Conservation (phyloP, 768 basidiomycete genomes). For the Cyathus striatus region DNA sequence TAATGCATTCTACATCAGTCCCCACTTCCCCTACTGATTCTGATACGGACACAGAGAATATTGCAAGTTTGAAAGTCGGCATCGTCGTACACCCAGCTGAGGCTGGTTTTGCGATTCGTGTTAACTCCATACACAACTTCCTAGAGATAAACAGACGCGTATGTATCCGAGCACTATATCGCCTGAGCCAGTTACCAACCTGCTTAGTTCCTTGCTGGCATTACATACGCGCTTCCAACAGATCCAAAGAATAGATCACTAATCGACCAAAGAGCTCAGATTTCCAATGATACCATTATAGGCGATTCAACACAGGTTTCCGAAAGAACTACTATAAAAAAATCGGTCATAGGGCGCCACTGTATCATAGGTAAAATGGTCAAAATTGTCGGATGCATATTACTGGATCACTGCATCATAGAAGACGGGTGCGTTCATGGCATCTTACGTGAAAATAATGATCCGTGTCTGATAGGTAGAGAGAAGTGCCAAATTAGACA, state of each 20-base stretch:
- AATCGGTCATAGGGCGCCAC: slow-evolving; percentile 74
- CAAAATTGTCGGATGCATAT: slow-evolving; percentile 76
- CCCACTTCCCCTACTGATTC: slow-evolving; percentile 40
- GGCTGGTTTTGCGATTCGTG: slow-evolving; percentile 57
- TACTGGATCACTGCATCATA: slow-evolving; percentile 86
- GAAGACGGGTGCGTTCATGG: slow-evolving; percentile 75
- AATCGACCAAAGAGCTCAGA: slow-evolving; percentile 78
- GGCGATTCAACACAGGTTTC: slow-evolving; percentile 80
- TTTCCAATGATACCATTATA: slow-evolving; percentile 77
- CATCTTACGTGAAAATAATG: not conserved
- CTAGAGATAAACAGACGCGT: slow-evolving; percentile 81
- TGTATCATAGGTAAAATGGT: slow-evolving; percentile 81
- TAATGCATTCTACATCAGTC: slow-evolving; percentile 3
- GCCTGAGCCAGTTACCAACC: slow-evolving; percentile 1
- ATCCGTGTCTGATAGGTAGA: not conserved
- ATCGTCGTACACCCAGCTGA: slow-evolving; percentile 51
- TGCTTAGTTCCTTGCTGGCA: slow-evolving; percentile 44
- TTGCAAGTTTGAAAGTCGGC: slow-evolving; percentile 57
- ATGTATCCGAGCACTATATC: slow-evolving; percentile 14
- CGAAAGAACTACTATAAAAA: slow-evolving; percentile 78
- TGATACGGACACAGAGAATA: slow-evolving; percentile 25
- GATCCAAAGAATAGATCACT: slow-evolving; percentile 60
- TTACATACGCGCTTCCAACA: slow-evolving; percentile 48
- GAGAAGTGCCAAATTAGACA: slow-evolving; percentile 68
- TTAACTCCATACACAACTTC: slow-evolving; percentile 74